These are phyloP conservation scores for Alopecurus myosuroides DNA, from an alignment of 176 grass and related monocot genomes.

Conservation along the genomic window DNA sequence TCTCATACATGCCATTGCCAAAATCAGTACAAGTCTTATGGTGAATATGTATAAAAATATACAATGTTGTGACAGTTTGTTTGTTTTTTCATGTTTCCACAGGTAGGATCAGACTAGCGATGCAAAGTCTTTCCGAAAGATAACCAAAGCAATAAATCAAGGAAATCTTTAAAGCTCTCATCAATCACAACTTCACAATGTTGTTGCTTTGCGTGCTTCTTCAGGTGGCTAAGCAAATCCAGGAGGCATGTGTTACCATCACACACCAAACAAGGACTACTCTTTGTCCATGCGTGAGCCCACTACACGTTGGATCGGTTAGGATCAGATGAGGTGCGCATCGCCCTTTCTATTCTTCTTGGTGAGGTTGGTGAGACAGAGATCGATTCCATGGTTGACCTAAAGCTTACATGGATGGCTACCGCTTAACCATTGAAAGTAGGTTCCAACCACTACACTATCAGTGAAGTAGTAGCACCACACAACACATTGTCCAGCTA, in stretches of 20 bases:
- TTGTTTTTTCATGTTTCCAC: not conserved
- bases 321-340: not conserved
- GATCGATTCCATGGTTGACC: conserved; percentile 29
- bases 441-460: conserved; percentile 28
- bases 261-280: conserved; percentile 30
- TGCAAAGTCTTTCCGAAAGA: not conserved
- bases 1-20: too few species aligned
- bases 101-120: not conserved
- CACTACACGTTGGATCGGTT: not conserved
- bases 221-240: not conserved
- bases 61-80: not conserved
- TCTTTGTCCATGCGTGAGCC: not conserved
- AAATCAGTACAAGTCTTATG: too few species aligned
- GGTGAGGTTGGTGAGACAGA: conserved; percentile 28
- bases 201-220: not conserved
- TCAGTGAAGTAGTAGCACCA: not conserved
- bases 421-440: conserved; percentile 24
- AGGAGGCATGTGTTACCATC: conserved; percentile 30
- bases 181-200: not conserved
- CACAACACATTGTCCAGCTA: not conserved
- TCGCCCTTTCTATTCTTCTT: not conserved
- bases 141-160: not conserved
- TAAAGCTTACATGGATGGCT: conserved; percentile 21
- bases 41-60: not conserved
- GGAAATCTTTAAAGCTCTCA: not conserved